These are phyloP conservation scores for Cryphonectria japonica DNA, from an alignment of 2,329 filamentous ascomycete species.

Conservation along the genomic window DNA sequence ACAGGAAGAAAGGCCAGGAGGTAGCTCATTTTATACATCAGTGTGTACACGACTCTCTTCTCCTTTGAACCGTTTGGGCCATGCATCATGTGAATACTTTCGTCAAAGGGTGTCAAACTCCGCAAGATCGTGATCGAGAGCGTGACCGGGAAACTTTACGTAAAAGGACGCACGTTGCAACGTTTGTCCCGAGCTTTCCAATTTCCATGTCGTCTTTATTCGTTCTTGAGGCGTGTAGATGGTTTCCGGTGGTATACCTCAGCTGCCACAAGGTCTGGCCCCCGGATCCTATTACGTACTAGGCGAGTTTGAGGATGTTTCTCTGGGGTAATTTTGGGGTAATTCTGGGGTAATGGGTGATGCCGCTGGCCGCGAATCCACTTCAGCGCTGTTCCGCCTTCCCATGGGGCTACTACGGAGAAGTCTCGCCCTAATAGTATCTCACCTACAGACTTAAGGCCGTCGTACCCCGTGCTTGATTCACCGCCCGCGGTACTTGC, in stretches of 20 bases:
- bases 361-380: not conserved
- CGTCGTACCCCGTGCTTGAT: not conserved
- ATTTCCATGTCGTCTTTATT: not conserved
- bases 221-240: slow-evolving; percentile 16
- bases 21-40: slow-evolving; percentile 2
- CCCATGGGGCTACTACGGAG: not conserved
- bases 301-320: slow-evolving; percentile 21
- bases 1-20: too few relatives aligned
- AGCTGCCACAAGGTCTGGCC: not conserved
- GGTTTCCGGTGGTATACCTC: not conserved
- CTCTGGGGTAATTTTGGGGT: slow-evolving; percentile 29
- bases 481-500: not conserved
- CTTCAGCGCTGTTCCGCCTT: not conserved
- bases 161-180: slow-evolving; percentile 18
- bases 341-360: slow-evolving; percentile 25
- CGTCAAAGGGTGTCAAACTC: not conserved
- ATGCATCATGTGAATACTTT: slow-evolving; percentile 1
- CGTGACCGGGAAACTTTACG: slow-evolving; percentile 21
- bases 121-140: slow-evolving; percentile 21
- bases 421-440: not conserved
- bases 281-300: slow-evolving; percentile 27
- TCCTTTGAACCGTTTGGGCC: not conserved
- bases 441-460: not conserved
- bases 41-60: not conserved
- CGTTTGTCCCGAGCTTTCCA: not conserved